Base-by-base conservation (phyloP, 2,329 filamentous ascomycete genomes). In the Thielaviopsis euricoi region DNA sequence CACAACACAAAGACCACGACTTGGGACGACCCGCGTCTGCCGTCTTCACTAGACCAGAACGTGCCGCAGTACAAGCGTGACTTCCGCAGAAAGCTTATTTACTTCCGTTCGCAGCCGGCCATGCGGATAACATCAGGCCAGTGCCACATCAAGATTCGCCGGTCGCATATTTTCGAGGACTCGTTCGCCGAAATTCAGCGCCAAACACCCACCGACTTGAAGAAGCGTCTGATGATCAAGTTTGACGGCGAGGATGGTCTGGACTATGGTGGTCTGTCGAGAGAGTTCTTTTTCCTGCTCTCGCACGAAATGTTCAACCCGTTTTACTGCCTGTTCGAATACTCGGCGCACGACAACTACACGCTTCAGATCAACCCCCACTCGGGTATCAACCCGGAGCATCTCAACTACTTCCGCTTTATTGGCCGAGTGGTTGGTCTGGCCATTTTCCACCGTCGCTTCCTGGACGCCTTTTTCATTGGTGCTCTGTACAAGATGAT, bases 271-370 rank as follows among this genome's bases (percentile, higher is more conserved):
- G 93, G 93, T 78, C 79, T 98, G 58, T 98, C 93, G 40, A 81
- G 90, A 80, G 93, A 98, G 73, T 98, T 98, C 77, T 98, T 98
- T 78, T 98, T 98, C 82, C 77, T 98, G 48, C 81, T 98, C 58
- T 97, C 91, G 17, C 93, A 98, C 73, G 93, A 98, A 76, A 98
- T 98, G 93, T 98, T 98, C 76, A 98, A 98, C 71, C 93, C 93
- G 33, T 98, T 98, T 74, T 98, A 98, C 76, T 98, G 93, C 70
- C 78, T 98, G 57, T 98, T 98, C 76, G 93, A 98, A 74, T 98
- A 98, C 72, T 97, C 93, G 25, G 93, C 93, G 46, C 93, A 98
- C 76, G 93, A 98, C 81, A 98, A 98, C 75, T 98, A 98, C 74
- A 98, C 93, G 29, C 85, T 98, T 58, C 93, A 98, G 73, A 98